Evolutionary conservation across 2,329 filamentous ascomycete species (phyloP).

Genomic region (Emericellopsis cladophorae): DNA sequence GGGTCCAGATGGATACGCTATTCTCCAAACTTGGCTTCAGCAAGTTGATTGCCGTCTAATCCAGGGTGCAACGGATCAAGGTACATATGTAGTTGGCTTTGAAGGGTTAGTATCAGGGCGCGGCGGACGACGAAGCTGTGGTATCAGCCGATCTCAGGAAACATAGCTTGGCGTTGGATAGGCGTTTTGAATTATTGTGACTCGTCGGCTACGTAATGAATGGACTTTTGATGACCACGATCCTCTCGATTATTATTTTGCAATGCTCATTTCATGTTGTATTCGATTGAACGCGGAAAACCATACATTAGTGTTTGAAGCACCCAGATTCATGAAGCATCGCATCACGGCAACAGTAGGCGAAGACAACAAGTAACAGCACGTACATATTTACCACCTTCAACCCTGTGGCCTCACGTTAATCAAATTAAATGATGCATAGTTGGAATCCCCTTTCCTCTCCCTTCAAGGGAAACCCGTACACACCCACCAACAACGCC

Average conservation of each 20-base stretch:
- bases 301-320: background rate
- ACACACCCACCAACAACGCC: no score
- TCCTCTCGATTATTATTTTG: background rate
- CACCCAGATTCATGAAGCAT: background rate
- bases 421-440: conserved; percentile 1
- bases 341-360: background rate
- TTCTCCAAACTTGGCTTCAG: conserved; percentile 57
- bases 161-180: background rate
- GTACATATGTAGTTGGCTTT: background rate
- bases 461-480: no score
- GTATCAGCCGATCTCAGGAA: no score
- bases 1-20: conserved; percentile 85
- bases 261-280: background rate
- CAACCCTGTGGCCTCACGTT: background rate
- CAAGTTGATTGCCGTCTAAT: conserved; percentile 8
- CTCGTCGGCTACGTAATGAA: background rate
- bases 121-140: no score
- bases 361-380: background rate
- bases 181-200: background rate
- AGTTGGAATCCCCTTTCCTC: background rate
- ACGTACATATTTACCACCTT: background rate
- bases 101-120: no score
- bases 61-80: no score
- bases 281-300: background rate
- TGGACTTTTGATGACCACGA: background rate